Percentiles rank a stretch among this genome's conserved stretches.
Evolutionary conservation across 129 eudicot genomes (phyloP).

Genomic region (Solidago caesia): DNA sequence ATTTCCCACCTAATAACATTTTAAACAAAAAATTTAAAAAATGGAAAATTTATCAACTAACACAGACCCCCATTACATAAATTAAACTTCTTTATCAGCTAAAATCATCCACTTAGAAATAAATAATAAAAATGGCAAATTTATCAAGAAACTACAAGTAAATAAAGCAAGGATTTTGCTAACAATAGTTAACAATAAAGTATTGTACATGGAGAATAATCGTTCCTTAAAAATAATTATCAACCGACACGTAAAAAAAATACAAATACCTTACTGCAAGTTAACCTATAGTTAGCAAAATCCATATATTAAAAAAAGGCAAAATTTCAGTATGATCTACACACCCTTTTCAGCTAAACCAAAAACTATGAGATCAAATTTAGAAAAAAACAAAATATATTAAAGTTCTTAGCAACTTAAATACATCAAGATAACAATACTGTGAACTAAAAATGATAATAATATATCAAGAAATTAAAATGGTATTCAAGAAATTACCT

Average conservation of each 20-base stretch:
- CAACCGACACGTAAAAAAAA: too few relatives aligned
- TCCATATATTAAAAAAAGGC: neutral
- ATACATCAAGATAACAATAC: conserved; percentile 11
- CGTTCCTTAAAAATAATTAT: too few relatives aligned
- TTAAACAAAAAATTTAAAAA: neutral
- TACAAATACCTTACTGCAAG: too few relatives aligned
- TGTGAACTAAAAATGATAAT: neutral
- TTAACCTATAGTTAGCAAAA: too few relatives aligned
- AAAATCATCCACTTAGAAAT: too few relatives aligned
- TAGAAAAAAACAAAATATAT: neutral
- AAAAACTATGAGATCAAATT: conserved; percentile 17
- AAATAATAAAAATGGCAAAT: neutral
- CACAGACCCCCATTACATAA: too few relatives aligned
- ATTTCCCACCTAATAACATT: neutral
- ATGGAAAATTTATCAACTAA: conserved; percentile 11
- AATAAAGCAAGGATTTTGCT: neutral
- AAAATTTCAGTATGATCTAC: conserved; percentile 57
- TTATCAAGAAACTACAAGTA: neutral
- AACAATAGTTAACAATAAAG: neutral
- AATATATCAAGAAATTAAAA: conserved; percentile 7
- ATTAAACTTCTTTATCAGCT: too few relatives aligned
- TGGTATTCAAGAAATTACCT: conserved; percentile 20
- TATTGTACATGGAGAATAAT: too few relatives aligned
- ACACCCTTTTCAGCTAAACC: conserved; percentile 45
- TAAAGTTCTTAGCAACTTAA: neutral